These are phyloP conservation scores for Saprolegnia diclina DNA, from an alignment of 352 stramenopile genomes.

Conservation along the genomic window DNA sequence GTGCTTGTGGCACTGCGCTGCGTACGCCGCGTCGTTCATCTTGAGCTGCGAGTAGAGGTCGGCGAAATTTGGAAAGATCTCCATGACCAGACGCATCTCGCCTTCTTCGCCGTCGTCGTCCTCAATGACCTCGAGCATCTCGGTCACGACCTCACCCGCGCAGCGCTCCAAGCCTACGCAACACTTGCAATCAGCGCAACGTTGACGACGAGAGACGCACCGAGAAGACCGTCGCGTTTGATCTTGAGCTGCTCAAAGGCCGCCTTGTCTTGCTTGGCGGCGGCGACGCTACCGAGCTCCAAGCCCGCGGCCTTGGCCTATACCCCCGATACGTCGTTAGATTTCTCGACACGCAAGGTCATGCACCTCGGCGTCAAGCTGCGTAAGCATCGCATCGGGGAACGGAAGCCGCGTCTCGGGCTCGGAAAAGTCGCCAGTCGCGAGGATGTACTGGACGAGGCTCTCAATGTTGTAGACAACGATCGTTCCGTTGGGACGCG, in stretches of 20 bases:
- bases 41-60: conserved; percentile 83
- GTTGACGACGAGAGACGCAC: conserved; percentile 30
- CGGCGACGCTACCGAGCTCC: conserved; percentile 54
- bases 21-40: conserved; percentile 68
- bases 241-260: conserved; percentile 76
- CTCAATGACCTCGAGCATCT: conserved; percentile 84
- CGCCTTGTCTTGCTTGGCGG: conserved; percentile 71
- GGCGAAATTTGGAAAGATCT: conserved; percentile 82
- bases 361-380: conserved; percentile 64
- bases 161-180: conserved; percentile 67
- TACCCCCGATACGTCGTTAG: conserved; percentile 30
- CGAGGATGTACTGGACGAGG: conserved; percentile 84
- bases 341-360: conserved; percentile 20
- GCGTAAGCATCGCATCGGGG: conserved; percentile 67
- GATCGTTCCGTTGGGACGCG: conserved; percentile 70
- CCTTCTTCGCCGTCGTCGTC: conserved; percentile 69
- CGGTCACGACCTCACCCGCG: conserved; percentile 77
- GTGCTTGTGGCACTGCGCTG: conserved; percentile 80
- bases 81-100: conserved; percentile 76
- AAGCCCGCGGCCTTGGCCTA: conserved; percentile 63
- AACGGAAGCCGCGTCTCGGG: conserved; percentile 84
- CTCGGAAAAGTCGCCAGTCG: conserved; percentile 84
- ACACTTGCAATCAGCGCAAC: conserved; percentile 4
- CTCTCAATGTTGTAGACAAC: conserved; percentile 84
- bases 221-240: conserved; percentile 73